These are phyloP conservation scores for Purpureocillium takamizusanense DNA, from an alignment of 2,329 filamentous ascomycete genomes.

Conservation along the genomic window DNA sequence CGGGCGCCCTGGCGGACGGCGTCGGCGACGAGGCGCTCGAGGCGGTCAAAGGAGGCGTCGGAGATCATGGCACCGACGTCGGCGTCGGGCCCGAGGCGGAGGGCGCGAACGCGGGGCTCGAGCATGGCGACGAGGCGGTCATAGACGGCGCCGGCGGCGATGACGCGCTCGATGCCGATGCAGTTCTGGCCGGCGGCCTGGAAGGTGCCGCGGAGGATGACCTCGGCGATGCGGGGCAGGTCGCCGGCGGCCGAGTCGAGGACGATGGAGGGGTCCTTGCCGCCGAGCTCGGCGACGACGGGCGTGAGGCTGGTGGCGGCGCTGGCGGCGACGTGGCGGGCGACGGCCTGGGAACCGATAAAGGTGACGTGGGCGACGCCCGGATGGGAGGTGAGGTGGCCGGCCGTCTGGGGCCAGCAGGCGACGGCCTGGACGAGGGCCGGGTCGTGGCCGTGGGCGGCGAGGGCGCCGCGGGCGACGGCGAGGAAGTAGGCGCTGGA, in stretches of 20 bases:
- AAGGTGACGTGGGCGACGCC: constrained; percentile 86
- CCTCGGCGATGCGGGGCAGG: constrained; percentile 65
- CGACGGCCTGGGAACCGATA: constrained; percentile 82
- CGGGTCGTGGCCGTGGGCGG: constrained; percentile 73
- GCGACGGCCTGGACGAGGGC: constrained; percentile 75
- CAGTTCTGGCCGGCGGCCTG: constrained; percentile 96
- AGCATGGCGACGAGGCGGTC: constrained; percentile 61
- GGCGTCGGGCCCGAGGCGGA: constrained; percentile 67
- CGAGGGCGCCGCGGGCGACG: constrained; percentile 70
- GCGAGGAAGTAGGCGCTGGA: constrained; percentile 73
- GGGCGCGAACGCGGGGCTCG: constrained; percentile 60
- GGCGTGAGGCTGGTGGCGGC: constrained; percentile 83
- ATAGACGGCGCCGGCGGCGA: constrained; percentile 72
- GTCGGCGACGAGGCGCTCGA: constrained; percentile 68
- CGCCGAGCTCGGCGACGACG: constrained; percentile 83
- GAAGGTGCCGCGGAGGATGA: constrained; percentile 86
- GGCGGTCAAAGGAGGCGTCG: constrained; percentile 59
- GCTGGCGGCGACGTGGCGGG: constrained; percentile 77
- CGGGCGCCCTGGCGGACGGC: constrained; percentile 72
- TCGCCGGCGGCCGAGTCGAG: constrained; percentile 65
- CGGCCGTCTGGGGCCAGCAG: constrained; percentile 80
- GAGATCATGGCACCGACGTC: constrained; percentile 93
- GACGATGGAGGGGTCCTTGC: constrained; percentile 87
- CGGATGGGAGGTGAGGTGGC: constrained; percentile 75
- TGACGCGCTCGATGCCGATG: constrained; percentile 90